Evolutionary conservation across 2,329 filamentous ascomycete species (phyloP).

Genomic region (Colletotrichum aenigma): DNA sequence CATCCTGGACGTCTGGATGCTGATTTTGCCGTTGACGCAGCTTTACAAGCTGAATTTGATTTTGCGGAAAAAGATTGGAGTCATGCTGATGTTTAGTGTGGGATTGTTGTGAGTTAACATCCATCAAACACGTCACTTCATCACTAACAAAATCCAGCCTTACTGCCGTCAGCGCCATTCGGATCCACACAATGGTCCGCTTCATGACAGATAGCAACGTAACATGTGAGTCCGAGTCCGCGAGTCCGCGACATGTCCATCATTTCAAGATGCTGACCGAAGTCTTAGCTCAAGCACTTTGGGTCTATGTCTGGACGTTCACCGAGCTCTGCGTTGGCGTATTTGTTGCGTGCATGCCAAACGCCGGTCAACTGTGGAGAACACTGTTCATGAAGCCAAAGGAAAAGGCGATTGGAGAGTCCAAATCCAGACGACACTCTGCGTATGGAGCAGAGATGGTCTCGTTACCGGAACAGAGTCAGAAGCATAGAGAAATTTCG

Average conservation of each 20-base stretch:
- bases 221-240: neutral
- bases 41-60: constrained; percentile 23
- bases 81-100: neutral
- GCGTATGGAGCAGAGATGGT: neutral
- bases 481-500: neutral
- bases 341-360: neutral
- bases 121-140: accelerated
- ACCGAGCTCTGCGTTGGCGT: neutral
- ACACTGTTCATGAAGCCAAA: neutral
- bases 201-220: neutral
- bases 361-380: neutral
- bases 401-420: neutral
- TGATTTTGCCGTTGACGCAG: constrained; percentile 21
- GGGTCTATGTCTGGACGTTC: neutral
- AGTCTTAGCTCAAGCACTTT: neutral
- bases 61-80: constrained; percentile 19
- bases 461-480: neutral
- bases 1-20: constrained; percentile 24
- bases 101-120: neutral
- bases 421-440: neutral
- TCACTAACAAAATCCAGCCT: neutral
- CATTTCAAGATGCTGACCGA: neutral
- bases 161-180: neutral
- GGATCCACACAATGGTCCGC: neutral
- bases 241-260: neutral